A percentile compares a stretch with the other conserved stretches of the same genome.
phyloP scores from a whole-genome alignment of 108 stramenopile species.

The Cyclotella kingstonii region DNA sequence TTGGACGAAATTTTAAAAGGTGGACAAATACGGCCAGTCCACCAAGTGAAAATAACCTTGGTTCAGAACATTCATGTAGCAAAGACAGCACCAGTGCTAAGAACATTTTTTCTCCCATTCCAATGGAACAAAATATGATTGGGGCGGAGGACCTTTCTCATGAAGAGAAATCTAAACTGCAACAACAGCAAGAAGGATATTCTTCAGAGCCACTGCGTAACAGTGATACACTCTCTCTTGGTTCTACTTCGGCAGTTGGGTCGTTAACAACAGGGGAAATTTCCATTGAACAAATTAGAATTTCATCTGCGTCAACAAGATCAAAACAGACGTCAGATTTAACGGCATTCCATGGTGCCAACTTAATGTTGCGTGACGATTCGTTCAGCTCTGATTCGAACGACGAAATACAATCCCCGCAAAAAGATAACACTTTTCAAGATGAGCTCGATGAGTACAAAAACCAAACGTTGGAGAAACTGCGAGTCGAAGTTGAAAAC shows the following conservation, averaged over 20 bases:
- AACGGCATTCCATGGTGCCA: slow-evolving; percentile 10
- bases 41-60: too few species aligned
- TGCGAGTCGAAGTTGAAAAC: slow-evolving; percentile 67
- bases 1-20: neutral
- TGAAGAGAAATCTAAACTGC: too few species aligned
- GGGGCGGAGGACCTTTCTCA: too few species aligned
- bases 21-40: neutral
- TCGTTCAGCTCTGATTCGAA: slow-evolving; percentile 26
- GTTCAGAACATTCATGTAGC: too few species aligned
- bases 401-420: slow-evolving; percentile 10
- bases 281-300: neutral
- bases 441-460: slow-evolving; percentile 83
- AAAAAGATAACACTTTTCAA: neutral
- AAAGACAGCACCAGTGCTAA: too few species aligned
- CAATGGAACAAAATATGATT: too few species aligned
- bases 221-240: too few species aligned
- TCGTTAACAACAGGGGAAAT: neutral
- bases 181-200: too few species aligned
- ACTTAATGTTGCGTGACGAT: slow-evolving; percentile 27
- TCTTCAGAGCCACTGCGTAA: too few species aligned
- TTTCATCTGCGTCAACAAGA: slow-evolving; percentile 7
- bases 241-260: neutral
- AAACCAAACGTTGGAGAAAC: slow-evolving; percentile 65
- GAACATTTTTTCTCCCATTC: too few species aligned
- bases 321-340: slow-evolving; percentile 11